These are phyloP conservation scores for Myxozyma neotropica DNA, from an alignment of 805 yeast genomes.

Conservation along the genomic window DNA sequence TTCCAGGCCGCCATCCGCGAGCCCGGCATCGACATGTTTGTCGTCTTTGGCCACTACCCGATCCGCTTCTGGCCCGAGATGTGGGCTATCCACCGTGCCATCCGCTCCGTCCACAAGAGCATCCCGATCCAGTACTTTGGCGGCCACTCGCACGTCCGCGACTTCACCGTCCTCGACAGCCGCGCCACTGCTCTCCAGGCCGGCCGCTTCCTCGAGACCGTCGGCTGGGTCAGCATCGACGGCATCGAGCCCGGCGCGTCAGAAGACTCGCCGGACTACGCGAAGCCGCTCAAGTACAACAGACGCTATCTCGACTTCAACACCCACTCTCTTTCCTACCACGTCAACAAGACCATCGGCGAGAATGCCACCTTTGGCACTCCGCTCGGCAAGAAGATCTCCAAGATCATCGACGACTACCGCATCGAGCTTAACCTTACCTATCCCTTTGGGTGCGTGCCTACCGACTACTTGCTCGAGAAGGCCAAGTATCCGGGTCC, in stretches of 20 bases:
- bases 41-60: constrained; percentile 82
- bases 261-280: constrained; percentile 37
- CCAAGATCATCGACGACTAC: constrained; percentile 49
- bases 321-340: constrained; percentile 66
- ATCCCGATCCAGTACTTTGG: constrained; percentile 83
- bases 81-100: constrained; percentile 48
- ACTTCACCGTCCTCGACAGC: constrained; percentile 69
- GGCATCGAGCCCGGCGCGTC: constrained; percentile 24
- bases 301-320: constrained; percentile 86
- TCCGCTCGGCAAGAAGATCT: constrained; percentile 52
- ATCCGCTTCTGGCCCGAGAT: constrained; percentile 62
- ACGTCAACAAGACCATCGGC: constrained; percentile 46
- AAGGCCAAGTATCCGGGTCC: constrained; percentile 65
- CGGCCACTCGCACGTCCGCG: constrained; percentile 92
- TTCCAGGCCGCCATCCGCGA: constrained; percentile 51
- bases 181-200: constrained; percentile 80
- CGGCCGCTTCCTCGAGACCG: constrained; percentile 90
- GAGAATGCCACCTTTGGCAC: constrained; percentile 53
- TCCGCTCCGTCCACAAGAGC: constrained; percentile 63
- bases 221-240: constrained; percentile 78
- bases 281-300: constrained; percentile 42
- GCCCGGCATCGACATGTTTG: constrained; percentile 61
- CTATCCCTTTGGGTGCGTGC: constrained; percentile 64
- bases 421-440: constrained; percentile 58
- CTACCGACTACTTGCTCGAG: constrained; percentile 64